Evolutionary conservation across 257 asterid genomes (phyloP), one percentile per base, ranked within the genome.

Genomic region (Solanum tarijense): DNA sequence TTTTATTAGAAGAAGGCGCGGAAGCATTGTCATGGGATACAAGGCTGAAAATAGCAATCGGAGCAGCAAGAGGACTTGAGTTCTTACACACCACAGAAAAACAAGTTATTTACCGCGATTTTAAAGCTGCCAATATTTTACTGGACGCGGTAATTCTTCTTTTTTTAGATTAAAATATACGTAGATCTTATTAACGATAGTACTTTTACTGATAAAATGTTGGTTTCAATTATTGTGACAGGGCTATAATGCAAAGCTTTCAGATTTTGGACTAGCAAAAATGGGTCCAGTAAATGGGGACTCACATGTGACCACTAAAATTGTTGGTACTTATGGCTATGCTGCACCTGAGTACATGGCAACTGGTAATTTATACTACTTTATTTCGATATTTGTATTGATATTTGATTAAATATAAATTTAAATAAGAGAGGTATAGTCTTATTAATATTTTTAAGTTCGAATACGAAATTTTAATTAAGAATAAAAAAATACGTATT

Each of bases 321-420:
- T 94, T 16, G 92, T 94, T 3, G 99, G 99, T 46, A 96, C 98
- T 6, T 94, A 93, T 9, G 99, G 99, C 2, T 96, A 96, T 38
- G 98, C 98, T 11, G 98, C 99, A 8, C 99, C 98, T 0, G 99
- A 95, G 36, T 96, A 95, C 79, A 91, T 95, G 94, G 97, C 98
- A 6, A 95, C 98, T 11, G 98, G 99, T 93, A 90, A 27, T 20
- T 88, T 8, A 48, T 36, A 5, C 1, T 18, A 4, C 39, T 71
- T 52, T 6, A 52, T 52, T 52, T 2, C 3, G 1, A 16, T 4
- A 31, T 31, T 0, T 0, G 0, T 71, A 31, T 16, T 14, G 7
- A 16, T 0, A 2, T 8, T 2, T 0, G 0, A 32, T 32, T 72
- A 32, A 8, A 16, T 71, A 0, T 1, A 16, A 0, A 8, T 31